Percentiles rank a stretch among this genome's conserved stretches.
phyloP scores from a whole-genome alignment of 495 filamentous ascomycete species.

The Penicillium simplicissimum region DNA sequence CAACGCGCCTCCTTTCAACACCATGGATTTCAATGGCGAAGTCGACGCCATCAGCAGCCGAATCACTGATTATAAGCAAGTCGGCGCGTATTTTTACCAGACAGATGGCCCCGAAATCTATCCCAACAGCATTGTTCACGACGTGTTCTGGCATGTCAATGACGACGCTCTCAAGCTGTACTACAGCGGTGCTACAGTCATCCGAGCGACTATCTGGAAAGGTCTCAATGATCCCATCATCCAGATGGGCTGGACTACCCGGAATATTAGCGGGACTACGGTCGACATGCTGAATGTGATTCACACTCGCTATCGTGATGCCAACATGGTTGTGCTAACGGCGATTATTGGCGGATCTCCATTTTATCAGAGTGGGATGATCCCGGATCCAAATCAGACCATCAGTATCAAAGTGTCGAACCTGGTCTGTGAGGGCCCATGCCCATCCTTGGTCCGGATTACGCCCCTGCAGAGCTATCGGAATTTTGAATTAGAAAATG shows the following conservation, averaged over 20 bases:
- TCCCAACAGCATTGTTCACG: conserved; percentile 10
- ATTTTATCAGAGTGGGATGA: background rate
- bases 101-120: conserved; percentile 29
- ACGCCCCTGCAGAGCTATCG: background rate
- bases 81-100: conserved; percentile 29
- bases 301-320: conserved; percentile 24
- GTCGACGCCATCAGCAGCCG: conserved; percentile 9
- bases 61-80: conserved; percentile 29
- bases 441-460: background rate
- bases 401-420: background rate
- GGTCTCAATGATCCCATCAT: conserved; percentile 22
- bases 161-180: conserved; percentile 32
- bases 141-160: conserved; percentile 32
- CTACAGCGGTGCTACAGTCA: conserved; percentile 14
- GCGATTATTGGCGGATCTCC: background rate
- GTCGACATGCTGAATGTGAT: conserved; percentile 30
- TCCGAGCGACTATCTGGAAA: conserved; percentile 22
- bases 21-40: conserved; percentile 23
- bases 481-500: background rate
- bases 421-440: background rate
- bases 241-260: conserved; percentile 32
- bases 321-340: background rate
- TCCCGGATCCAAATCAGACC: background rate
- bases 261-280: conserved; percentile 23
- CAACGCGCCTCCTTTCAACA: conserved; percentile 27